A percentile compares a stretch with the other conserved stretches of the same genome.
Conservation (phyloP, 2,329 filamentous ascomycete species). For the Exophiala sideris region DNA sequence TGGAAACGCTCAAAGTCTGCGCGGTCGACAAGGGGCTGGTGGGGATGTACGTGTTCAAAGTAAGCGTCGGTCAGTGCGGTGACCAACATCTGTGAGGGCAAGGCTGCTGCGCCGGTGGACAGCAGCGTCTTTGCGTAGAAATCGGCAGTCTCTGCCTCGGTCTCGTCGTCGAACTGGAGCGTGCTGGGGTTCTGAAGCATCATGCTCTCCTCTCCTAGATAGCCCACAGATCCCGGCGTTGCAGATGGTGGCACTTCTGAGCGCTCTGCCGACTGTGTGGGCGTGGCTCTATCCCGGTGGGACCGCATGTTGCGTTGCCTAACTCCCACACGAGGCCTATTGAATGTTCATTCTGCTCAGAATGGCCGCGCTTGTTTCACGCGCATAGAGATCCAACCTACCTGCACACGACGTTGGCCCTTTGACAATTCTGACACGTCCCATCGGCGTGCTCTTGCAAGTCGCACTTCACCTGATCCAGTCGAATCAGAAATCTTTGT, state of each 20-base stretch:
- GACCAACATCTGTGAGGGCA: conserved; percentile 12
- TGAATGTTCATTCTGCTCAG: not conserved
- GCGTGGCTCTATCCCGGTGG: not conserved
- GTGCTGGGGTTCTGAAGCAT: conserved; percentile 14
- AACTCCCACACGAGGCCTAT: conserved; percentile 7
- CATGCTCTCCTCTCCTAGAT: conserved; percentile 17
- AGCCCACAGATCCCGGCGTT: conserved; percentile 12
- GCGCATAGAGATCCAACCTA: conserved; percentile 1
- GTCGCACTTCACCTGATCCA: conserved; percentile 13
- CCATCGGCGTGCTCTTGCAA: conserved; percentile 11
- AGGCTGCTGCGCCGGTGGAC: conserved; percentile 4
- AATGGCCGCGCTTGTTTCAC: conserved; percentile 4
- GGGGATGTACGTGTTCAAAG: conserved; percentile 13
- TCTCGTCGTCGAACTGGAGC: conserved; percentile 11
- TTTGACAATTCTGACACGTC: conserved; percentile 13
- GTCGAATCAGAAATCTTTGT: not conserved
- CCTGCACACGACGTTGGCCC: conserved; percentile 8
- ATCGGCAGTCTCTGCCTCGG: conserved; percentile 14
- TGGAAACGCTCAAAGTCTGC: conserved; percentile 8
- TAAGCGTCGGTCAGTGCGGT: conserved; percentile 9
- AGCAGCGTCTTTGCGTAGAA: conserved; percentile 8
- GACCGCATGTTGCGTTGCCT: conserved; percentile 9
- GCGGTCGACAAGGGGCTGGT: conserved; percentile 12
- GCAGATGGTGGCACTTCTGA: conserved; percentile 1
- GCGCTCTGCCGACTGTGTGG: not conserved